Conservation (phyloP, 306 rosid species). For the Glycine tomentella region DNA sequence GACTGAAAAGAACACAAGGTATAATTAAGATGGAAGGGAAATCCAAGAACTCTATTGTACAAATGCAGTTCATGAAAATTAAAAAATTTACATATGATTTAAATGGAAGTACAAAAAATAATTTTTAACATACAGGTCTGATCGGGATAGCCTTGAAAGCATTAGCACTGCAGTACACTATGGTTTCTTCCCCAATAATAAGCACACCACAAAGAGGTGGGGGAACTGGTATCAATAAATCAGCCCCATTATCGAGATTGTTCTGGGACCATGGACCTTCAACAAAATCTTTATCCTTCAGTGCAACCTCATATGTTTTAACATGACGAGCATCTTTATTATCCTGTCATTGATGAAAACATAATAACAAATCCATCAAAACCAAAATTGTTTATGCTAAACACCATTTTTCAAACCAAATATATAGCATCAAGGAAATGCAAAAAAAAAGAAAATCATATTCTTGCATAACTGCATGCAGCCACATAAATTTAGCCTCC, state of each 20-base stretch:
- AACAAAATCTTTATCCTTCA: slow-evolving; percentile 95
- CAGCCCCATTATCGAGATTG: slow-evolving; percentile 98
- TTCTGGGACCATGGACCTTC: slow-evolving; percentile 98
- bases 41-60: slow-evolving; percentile 5
- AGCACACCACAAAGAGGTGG: slow-evolving; percentile 97
- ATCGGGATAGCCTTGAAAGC: slow-evolving; percentile 96
- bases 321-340: slow-evolving; percentile 98
- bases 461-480: not conserved
- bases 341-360: slow-evolving; percentile 69
- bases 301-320: slow-evolving; percentile 94
- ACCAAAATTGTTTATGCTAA: slow-evolving; percentile 19
- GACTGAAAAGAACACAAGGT: slow-evolving; percentile 55
- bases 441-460: not conserved
- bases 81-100: slow-evolving; percentile 18
- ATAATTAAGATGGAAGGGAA: slow-evolving; percentile 38
- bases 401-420: not conserved
- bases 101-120: slow-evolving; percentile 26
- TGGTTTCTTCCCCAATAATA: slow-evolving; percentile 97
- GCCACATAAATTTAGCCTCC: not conserved
- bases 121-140: slow-evolving; percentile 70
- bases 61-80: not conserved
- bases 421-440: slow-evolving; percentile 7
- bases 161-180: slow-evolving; percentile 94
- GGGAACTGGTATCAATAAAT: slow-evolving; percentile 93
- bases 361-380: slow-evolving; percentile 31